A percentile compares a stretch with the other conserved stretches of the same genome.
phyloP scores from a whole-genome alignment of 257 asterid genomes.

The Solanum pinnatisectum region DNA sequence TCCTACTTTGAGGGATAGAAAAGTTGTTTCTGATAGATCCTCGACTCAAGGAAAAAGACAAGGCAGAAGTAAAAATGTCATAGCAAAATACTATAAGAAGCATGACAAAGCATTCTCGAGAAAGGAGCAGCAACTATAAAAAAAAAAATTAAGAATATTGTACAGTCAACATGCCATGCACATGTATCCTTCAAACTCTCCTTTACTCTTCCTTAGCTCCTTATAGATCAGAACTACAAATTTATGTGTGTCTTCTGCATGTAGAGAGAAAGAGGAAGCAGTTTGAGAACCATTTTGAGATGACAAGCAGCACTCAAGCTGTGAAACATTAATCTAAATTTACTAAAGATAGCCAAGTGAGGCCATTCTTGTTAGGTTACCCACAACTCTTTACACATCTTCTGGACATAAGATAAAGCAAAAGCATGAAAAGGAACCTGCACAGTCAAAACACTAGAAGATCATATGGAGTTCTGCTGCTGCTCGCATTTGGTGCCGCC shows the following conservation, averaged over 20 bases:
- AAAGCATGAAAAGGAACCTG: slow-evolving; percentile 8
- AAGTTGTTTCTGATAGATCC: not conserved
- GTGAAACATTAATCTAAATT: slow-evolving; percentile 2
- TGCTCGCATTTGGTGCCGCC: slow-evolving; percentile 44
- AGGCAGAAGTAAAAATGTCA: not conserved
- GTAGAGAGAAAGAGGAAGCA: not conserved
- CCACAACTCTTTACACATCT: not conserved
- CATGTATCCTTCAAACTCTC: slow-evolving; percentile 6
- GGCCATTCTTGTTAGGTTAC: slow-evolving; percentile 3
- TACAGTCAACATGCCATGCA: slow-evolving; percentile 4
- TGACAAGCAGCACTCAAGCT: not conserved
- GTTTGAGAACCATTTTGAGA: slow-evolving; percentile 16
- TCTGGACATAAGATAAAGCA: not conserved
- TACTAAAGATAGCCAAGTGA: slow-evolving; percentile 3
- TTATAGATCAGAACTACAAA: not conserved
- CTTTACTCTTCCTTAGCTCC: not conserved
- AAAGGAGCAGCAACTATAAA: not conserved
- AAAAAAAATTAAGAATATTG: not conserved
- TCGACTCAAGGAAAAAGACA: not conserved
- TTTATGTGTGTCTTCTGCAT: not conserved
- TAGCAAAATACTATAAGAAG: not conserved
- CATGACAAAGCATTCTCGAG: not conserved
- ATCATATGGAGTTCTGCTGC: slow-evolving; percentile 24
- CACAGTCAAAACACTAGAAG: slow-evolving; percentile 16
- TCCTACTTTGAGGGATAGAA: not conserved